A percentile compares a stretch with the other conserved stretches of the same genome.
These are phyloP conservation scores for Pseudogymnoascus sp. DNA, from an alignment of 2,329 filamentous ascomycete species.

Conservation along the genomic window DNA sequence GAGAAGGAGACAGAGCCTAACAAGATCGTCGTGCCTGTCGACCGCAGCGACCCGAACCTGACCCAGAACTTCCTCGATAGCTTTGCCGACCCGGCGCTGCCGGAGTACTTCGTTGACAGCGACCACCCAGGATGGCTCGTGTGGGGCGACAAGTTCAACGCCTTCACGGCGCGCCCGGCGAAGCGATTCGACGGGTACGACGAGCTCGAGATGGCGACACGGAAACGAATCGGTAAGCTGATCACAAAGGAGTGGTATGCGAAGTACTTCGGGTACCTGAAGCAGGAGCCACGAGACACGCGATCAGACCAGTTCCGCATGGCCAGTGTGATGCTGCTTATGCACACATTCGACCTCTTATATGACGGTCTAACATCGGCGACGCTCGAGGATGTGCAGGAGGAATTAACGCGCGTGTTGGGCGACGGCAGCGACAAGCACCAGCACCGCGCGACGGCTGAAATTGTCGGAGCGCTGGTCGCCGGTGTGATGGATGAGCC, in stretches of 20 bases:
- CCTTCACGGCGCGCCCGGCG: conserved; percentile 62
- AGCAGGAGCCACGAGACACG: conserved; percentile 85
- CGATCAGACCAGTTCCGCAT: conserved; percentile 82
- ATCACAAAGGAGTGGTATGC: conserved; percentile 80
- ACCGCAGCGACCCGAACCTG: conserved; percentile 68
- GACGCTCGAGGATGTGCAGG: conserved; percentile 81
- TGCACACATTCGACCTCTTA: conserved; percentile 85
- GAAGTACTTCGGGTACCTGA: conserved; percentile 85
- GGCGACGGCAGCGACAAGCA: conserved; percentile 95
- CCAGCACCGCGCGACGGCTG: conserved; percentile 89
- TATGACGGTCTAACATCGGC: conserved; percentile 69
- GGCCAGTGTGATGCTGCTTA: conserved; percentile 76
- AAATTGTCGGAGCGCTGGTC: conserved; percentile 83
- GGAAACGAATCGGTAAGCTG: conserved; percentile 71
- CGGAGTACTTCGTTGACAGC: conserved; percentile 83
- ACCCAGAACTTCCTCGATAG: conserved; percentile 70
- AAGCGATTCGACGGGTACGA: conserved; percentile 66
- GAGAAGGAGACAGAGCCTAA: conserved; percentile 73
- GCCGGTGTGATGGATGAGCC: conserved; percentile 73
- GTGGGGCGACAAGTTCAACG: conserved; percentile 83
- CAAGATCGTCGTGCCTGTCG: conserved; percentile 65
- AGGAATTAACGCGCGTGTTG: conserved; percentile 69
- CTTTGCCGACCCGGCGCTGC: conserved; percentile 65
- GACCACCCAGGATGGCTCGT: conserved; percentile 96
- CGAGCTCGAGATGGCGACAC: conserved; percentile 64